Base-by-base conservation (phyloP, 2,329 filamentous ascomycete species). In the Alternaria consortialis region DNA sequence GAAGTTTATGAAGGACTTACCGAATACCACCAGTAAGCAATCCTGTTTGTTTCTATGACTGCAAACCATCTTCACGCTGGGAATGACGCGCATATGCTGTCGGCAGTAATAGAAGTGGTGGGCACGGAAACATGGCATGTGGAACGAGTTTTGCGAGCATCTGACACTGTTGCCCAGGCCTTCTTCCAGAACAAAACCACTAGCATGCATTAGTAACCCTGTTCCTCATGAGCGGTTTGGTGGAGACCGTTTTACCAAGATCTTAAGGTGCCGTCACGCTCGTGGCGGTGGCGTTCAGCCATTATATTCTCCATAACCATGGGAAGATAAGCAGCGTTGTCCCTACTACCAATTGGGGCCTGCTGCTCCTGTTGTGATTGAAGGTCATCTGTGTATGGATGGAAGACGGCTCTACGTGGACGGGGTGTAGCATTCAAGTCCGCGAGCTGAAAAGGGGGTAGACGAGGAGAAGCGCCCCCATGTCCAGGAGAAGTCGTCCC, bases 71-170 rank as follows among this genome's bases (percentile, higher is more conserved):
- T 29, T 39, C 12, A 8, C 31, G n/a, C 20, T 23, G 32, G 55
- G 47, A 11, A 58, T 34, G 11, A 52, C 31, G 9, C 57, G 53
- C 36, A 58, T 53, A 46, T 63, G 57, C 6, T 32, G 9, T 9
- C 61, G 43, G 20, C 61, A 63, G 44, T 47, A 63, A 25, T 43
- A 53, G 20, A 57, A 60, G 29, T 63, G 61, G 5, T 42, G 39
- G 8, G 47, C 17, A 25, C 32, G 57, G 39, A 63, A 63, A 27
- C 61, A 60, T 7, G 51, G 23, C 7, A 63, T n/a, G 12, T 34
- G 7, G 37, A 57, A 60, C 25, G 23, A 25, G 9, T 23, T 32
- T 36, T 52, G 44, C n/a, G 23, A 15, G 31, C 44, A 50, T 27
- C 42, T 63, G 46, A 25, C 46, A 32, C 29, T n/a, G 20, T n/a